Evolutionary conservation across 2,329 filamentous ascomycete genomes (phyloP).

Genomic region (Pseudopyrenochaeta lycopersici): DNA sequence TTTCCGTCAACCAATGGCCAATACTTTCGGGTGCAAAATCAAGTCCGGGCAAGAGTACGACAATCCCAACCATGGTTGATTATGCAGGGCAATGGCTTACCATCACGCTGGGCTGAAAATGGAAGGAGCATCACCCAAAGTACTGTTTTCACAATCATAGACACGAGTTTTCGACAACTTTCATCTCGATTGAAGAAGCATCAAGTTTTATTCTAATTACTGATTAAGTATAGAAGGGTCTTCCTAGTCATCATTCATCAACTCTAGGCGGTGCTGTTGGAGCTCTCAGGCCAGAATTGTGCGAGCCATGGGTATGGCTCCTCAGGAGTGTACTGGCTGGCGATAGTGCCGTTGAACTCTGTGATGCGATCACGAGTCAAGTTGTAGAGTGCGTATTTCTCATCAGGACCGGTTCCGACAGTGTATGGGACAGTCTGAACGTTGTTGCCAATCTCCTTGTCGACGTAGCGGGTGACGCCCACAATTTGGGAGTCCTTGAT

Average conservation of each 20-base stretch:
- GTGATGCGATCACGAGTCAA: slow-evolving; percentile 32
- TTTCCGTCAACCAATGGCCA: too few species aligned
- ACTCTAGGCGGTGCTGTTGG: background rate
- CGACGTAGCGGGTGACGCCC: slow-evolving; percentile 30
- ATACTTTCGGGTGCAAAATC: too few species aligned
- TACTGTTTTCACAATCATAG: too few species aligned
- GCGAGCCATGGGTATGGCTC: slow-evolving; percentile 33
- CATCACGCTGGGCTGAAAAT: too few species aligned
- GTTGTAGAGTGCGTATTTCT: slow-evolving; percentile 38
- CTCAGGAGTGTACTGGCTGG: slow-evolving; percentile 27
- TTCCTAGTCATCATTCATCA: background rate
- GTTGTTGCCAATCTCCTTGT: slow-evolving; percentile 39
- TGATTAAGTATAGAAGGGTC: background rate
- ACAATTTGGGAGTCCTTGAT: slow-evolving; percentile 30
- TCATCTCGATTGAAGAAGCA: background rate
- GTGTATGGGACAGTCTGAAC: slow-evolving; percentile 37
- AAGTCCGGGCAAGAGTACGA: too few species aligned
- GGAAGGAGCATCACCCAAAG: too few species aligned
- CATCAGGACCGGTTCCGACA: slow-evolving; percentile 33
- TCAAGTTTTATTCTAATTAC: background rate
- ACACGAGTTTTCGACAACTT: too few species aligned
- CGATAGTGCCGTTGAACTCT: slow-evolving; percentile 26
- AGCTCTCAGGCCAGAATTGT: slow-evolving; percentile 28
- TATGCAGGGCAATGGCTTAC: too few species aligned
- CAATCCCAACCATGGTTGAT: too few species aligned